phyloP scores from a whole-genome alignment of 176 grass and related monocot species.

The Tillandsia leiboldiana region DNA sequence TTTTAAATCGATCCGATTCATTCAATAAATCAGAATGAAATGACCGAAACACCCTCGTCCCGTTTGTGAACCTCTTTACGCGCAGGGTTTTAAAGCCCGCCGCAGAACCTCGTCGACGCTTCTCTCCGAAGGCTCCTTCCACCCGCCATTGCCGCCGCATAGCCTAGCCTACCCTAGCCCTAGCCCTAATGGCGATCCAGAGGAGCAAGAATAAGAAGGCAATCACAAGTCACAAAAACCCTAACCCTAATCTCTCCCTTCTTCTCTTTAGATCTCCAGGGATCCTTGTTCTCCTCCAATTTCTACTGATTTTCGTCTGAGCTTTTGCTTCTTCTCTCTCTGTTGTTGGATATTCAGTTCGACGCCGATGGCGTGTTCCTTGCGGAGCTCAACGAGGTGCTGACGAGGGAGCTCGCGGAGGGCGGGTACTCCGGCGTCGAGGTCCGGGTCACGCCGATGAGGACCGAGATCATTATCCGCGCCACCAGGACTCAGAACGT shows the following conservation, averaged over 20 bases:
- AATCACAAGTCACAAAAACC: not conserved
- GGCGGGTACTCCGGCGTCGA: constrained; percentile 79
- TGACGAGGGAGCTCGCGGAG: constrained; percentile 70
- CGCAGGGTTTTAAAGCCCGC: not conserved
- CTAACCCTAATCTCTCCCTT: not conserved
- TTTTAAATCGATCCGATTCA: too few relatives aligned
- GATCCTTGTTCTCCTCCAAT: not conserved
- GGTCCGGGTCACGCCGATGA: constrained; percentile 67
- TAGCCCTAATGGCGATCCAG: constrained; percentile 56
- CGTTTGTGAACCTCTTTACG: not conserved
- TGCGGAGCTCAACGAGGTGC: constrained; percentile 68
- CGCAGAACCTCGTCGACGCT: not conserved
- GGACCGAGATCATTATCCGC: constrained; percentile 75
- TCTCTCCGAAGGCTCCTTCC: not conserved
- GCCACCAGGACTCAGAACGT: constrained; percentile 80
- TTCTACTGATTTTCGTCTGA: not conserved
- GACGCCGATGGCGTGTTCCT: constrained; percentile 78
- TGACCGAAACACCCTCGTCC: not conserved
- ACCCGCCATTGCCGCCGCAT: not conserved
- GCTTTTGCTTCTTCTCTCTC: constrained; percentile 2
- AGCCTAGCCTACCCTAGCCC: not conserved
- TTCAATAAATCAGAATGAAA: not conserved
- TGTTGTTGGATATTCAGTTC: constrained; percentile 35
- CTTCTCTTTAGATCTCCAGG: not conserved
- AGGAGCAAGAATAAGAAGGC: constrained; percentile 98